Evolutionary conservation across 164 flowering plant genomes (phyloP).

Genomic region (Vitis amurensis): DNA sequence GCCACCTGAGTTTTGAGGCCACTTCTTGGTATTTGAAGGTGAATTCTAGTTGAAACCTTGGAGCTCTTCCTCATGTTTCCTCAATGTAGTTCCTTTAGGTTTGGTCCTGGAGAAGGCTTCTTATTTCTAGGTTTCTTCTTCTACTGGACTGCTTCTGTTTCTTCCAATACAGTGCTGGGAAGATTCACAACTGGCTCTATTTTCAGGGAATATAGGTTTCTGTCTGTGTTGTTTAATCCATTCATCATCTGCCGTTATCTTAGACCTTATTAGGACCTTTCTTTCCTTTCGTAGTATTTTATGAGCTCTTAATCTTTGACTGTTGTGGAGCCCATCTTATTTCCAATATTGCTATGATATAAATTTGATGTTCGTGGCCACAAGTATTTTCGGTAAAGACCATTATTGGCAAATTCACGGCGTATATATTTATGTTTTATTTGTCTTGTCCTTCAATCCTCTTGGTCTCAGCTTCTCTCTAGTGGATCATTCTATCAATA

Average conservation of each 20-base stretch:
- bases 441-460: constrained; percentile 13
- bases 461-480: constrained; percentile 19
- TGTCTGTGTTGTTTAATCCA: constrained; percentile 18
- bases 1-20: constrained; percentile 43
- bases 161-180: constrained; percentile 14
- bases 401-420: constrained; percentile 7
- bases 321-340: constrained; percentile 13
- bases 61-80: constrained; percentile 18
- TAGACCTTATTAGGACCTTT: constrained; percentile 38
- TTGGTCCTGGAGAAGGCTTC: constrained; percentile 20
- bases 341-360: constrained; percentile 17
- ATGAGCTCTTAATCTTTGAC: constrained; percentile 7
- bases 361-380: constrained; percentile 11
- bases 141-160: constrained; percentile 18
- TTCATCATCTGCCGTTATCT: constrained; percentile 28
- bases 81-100: constrained; percentile 35
- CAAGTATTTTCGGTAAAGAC: constrained; percentile 2
- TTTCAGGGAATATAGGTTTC: constrained; percentile 15
- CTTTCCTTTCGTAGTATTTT: constrained; percentile 28
- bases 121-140: constrained; percentile 23
- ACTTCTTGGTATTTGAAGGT: constrained; percentile 21
- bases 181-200: constrained; percentile 13
- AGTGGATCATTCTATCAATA: constrained; percentile 12
- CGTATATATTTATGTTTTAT: constrained; percentile 6
- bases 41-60: constrained; percentile 22